Conservation (phyloP, 2,329 filamentous ascomycete genomes). For the Monilinia vaccinii-corymbosi region DNA sequence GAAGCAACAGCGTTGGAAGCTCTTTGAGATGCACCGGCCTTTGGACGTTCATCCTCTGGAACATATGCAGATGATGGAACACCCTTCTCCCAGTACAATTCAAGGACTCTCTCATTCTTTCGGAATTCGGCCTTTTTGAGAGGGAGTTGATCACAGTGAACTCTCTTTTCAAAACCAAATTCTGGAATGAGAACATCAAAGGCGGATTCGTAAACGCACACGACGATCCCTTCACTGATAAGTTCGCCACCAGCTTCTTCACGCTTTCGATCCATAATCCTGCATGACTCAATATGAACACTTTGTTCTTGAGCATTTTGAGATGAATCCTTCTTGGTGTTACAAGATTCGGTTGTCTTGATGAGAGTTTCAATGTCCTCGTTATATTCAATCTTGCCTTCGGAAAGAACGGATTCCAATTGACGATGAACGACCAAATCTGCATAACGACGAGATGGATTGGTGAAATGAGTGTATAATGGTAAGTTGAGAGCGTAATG, state of each 20-base stretch:
- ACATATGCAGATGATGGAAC: conserved; percentile 93
- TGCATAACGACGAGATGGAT: conserved; percentile 86
- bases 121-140: conserved; percentile 99
- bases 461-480: conserved; percentile 95
- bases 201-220: conserved; percentile 96
- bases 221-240: conserved; percentile 88
- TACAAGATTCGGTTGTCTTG: conserved; percentile 92
- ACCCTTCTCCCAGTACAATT: conserved; percentile 99
- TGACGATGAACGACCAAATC: conserved; percentile 95
- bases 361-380: conserved; percentile 82
- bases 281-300: conserved; percentile 95
- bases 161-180: conserved; percentile 97
- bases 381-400: conserved; percentile 71
- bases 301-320: conserved; percentile 98
- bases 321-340: conserved; percentile 98
- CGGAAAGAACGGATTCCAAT: conserved; percentile 75
- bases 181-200: conserved; percentile 98
- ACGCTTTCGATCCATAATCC: conserved; percentile 86
- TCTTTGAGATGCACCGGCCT: conserved; percentile 65
- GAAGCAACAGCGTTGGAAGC: conserved; percentile 67
- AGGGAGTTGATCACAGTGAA: conserved; percentile 95
- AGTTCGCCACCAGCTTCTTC: conserved; percentile 83
- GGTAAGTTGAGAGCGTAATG: conserved; percentile 92
- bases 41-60: conserved; percentile 91
- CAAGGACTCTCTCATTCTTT: conserved; percentile 88